Evolutionary conservation across 371 early-diverging fungal genomes (phyloP), one percentile per base, ranked within the genome.

Genomic region (Rhizopus sp.): DNA sequence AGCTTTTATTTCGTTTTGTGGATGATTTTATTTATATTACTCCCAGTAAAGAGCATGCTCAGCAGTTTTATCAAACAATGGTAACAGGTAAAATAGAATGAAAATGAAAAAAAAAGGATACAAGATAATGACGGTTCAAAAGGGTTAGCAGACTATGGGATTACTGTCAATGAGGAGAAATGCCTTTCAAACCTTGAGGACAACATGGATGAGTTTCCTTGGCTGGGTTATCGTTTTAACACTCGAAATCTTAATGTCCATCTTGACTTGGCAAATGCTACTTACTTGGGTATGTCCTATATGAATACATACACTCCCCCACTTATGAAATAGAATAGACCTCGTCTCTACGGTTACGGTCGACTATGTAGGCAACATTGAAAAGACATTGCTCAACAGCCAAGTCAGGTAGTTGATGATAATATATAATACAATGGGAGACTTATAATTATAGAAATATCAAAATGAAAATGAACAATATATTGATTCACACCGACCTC

Each of bases 1-100:
- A 85, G 86, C 48, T 88, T 0, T 35, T 96, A 6, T 60, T 95
- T 39, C 83, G 90, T 5, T 82, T 85, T 37, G 79, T 92, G 0
- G 96, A 96, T 53, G 96, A 96, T 59, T 93, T 93, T 69, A 57
- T 96, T 32, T 82, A 87, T 42, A 74, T 95, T 10, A 90, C 61
- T 5, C 61, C 42, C 17, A 34, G 50, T 15, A 30, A 10, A 0
- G 84, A 30, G 54, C 72, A 41, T 46, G 63, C 46, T 60, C 63
- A 47, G 64, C 60, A 3, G 69, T 81, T 47, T 87, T 13, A 83
- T 0, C 37, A 55, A 3, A 42, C 57, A 7, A 87, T 93, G 66
- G 50, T 84, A 30, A 53, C 69, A 30, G 68, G 65, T 23, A 83
- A 89, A 82, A 50, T 72, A 12, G 23, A 23, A 23, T 2, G 23